Percentiles rank a stretch among this genome's conserved stretches.
phyloP scores from a whole-genome alignment of 2,329 filamentous ascomycete species.

The Tolypocladium nubicola region DNA sequence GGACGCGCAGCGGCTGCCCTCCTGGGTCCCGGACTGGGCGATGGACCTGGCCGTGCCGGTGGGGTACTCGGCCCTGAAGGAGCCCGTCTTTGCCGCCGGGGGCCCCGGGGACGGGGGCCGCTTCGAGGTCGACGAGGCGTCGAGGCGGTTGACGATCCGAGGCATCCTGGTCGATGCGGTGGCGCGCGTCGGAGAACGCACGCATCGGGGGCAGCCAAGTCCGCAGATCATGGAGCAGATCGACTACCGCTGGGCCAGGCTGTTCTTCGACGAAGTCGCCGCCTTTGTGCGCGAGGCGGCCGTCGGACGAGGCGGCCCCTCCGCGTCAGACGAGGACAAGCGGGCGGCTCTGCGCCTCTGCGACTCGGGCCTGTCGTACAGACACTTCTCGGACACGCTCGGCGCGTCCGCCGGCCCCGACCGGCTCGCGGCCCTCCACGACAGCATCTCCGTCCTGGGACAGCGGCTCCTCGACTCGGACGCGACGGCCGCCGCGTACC shows the following conservation, averaged over 20 bases:
- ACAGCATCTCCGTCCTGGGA: conserved; percentile 3
- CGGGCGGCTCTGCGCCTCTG: conserved; percentile 8
- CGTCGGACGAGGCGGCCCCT: not conserved
- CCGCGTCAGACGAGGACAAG: not conserved
- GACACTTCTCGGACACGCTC: conserved; percentile 1
- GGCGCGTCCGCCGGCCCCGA: not conserved
- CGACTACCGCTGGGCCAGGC: conserved; percentile 11
- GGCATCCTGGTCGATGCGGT: conserved; percentile 14
- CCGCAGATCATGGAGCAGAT: conserved; percentile 2
- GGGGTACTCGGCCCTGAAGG: conserved; percentile 11
- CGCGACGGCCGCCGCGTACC: conserved; percentile 3
- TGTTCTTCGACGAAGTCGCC: conserved; percentile 15
- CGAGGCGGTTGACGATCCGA: conserved; percentile 6
- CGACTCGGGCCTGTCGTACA: conserved; percentile 9
- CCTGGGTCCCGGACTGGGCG: conserved; percentile 24
- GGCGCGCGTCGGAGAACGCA: conserved; percentile 8
- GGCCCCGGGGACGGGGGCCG: not conserved
- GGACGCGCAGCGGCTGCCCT: conserved; percentile 10
- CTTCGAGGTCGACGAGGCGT: conserved; percentile 1
- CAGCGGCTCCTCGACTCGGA: conserved; percentile 6
- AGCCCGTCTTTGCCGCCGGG: conserved; percentile 14
- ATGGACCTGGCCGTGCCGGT: conserved; percentile 15
- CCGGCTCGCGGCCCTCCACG: conserved; percentile 3
- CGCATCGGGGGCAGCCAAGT: conserved; percentile 2
- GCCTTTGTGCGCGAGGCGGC: conserved; percentile 8